Conservation (phyloP, 331 rosid species). For the Pyracantha coccinea region DNA sequence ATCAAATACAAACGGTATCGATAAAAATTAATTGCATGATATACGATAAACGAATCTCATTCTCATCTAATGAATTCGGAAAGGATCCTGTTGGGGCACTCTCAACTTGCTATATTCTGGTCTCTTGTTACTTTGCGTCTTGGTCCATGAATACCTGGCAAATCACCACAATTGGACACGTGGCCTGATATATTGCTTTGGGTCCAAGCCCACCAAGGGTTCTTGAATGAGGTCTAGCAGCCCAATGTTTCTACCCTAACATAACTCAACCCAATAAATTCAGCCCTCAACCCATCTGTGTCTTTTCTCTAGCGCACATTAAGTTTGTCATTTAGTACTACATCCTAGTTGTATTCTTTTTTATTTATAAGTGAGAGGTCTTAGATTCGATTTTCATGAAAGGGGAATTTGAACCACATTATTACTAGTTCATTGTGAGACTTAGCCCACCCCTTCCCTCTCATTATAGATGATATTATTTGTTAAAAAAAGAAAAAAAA, state of each 20-base stretch:
- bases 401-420: no score
- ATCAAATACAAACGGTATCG: no score
- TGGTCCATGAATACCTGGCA: background rate
- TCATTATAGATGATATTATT: no score
- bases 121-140: background rate
- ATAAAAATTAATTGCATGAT: no score
- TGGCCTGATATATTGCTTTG: background rate
- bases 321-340: accelerated
- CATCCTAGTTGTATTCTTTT: accelerated
- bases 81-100: no score
- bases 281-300: no score
- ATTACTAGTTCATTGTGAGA: no score
- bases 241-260: background rate
- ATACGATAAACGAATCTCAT: accelerated
- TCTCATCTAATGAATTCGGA: no score
- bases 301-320: no score
- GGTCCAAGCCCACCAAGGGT: background rate
- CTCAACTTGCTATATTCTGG: background rate
- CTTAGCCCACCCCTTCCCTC: no score
- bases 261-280: background rate
- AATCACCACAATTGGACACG: background rate
- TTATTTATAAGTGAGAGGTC: accelerated
- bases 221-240: background rate
- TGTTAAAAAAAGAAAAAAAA: no score
- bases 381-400: no score